Percentiles rank a stretch among this genome's conserved stretches.
These are phyloP conservation scores for Tuber umbilicatum DNA, from an alignment of 495 filamentous ascomycete species.

Conservation along the genomic window DNA sequence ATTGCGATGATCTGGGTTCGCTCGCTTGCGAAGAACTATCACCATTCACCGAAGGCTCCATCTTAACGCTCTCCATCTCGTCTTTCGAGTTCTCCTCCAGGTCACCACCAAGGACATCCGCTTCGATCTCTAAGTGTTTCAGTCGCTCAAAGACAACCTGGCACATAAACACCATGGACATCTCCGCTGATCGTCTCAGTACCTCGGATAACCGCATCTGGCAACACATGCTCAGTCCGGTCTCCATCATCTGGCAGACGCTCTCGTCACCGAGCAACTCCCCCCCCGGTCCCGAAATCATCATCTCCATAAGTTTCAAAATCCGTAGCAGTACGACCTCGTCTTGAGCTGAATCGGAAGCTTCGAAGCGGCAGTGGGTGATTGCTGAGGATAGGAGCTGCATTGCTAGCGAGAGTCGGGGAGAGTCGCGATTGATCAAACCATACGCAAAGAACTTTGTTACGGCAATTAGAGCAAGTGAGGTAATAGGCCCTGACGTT, in stretches of 20 bases:
- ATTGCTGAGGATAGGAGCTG: conserved; percentile 89
- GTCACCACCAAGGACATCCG: conserved; percentile 48
- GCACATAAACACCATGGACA: conserved; percentile 97
- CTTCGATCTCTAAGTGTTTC: conserved; percentile 72
- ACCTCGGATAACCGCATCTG: conserved; percentile 87
- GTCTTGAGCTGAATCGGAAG: conserved; percentile 85
- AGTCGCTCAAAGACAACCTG: conserved; percentile 92
- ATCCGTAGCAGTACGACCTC: conserved; percentile 92
- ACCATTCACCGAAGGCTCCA: conserved; percentile 82
- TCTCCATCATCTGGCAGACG: conserved; percentile 99
- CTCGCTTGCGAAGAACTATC: conserved; percentile 46
- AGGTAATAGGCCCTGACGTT: conserved; percentile 91
- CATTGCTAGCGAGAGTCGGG: conserved; percentile 83
- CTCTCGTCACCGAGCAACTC: conserved; percentile 90
- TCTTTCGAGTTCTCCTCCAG: conserved; percentile 57
- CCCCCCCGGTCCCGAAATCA: conserved; percentile 87
- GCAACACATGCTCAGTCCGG: conserved; percentile 93
- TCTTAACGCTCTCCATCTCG: conserved; percentile 69
- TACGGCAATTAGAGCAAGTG: conserved; percentile 86
- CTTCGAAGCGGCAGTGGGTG: conserved; percentile 96
- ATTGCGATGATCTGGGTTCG: conserved; percentile 48
- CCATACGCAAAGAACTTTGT: conserved; percentile 97
- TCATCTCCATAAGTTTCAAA: conserved; percentile 93
- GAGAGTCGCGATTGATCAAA: conserved; percentile 73
- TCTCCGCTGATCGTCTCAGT: conserved; percentile 82